Conservation (phyloP, 495 filamentous ascomycete species). For the Neurospora africana region DNA sequence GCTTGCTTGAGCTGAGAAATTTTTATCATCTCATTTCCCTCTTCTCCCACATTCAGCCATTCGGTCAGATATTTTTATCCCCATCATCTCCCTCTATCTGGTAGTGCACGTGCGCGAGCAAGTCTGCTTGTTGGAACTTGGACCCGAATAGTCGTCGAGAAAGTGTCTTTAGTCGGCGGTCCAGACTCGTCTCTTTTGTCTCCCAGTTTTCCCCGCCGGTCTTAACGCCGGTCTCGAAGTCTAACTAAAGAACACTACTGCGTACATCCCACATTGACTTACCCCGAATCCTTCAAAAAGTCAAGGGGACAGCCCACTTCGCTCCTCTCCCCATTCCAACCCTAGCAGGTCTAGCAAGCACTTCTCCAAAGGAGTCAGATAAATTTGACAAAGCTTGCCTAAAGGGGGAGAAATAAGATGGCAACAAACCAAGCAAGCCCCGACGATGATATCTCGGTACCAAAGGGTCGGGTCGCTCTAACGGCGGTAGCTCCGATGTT, state of each 20-base stretch:
- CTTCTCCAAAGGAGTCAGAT: background rate
- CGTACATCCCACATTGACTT: background rate
- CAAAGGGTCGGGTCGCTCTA: background rate
- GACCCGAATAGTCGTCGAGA: background rate
- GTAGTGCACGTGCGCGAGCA: constrained; percentile 1
- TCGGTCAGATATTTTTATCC: background rate
- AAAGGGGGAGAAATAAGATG: background rate
- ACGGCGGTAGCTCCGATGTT: background rate
- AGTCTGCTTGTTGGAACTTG: background rate
- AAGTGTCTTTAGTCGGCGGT: background rate
- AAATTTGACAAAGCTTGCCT: background rate
- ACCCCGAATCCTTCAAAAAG: background rate
- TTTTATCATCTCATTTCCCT: background rate
- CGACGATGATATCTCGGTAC: background rate
- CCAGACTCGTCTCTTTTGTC: background rate
- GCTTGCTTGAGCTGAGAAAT: background rate
- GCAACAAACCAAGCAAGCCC: background rate
- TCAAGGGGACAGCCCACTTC: background rate
- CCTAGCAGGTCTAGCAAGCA: background rate
- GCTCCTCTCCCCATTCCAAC: background rate
- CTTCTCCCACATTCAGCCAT: background rate
- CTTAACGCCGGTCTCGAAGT: background rate
- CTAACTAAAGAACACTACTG: background rate
- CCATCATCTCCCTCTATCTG: background rate
- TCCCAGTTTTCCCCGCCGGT: background rate